These are phyloP conservation scores for Mycocentrospora acerina DNA, from an alignment of 2,329 filamentous ascomycete genomes.

Conservation along the genomic window DNA sequence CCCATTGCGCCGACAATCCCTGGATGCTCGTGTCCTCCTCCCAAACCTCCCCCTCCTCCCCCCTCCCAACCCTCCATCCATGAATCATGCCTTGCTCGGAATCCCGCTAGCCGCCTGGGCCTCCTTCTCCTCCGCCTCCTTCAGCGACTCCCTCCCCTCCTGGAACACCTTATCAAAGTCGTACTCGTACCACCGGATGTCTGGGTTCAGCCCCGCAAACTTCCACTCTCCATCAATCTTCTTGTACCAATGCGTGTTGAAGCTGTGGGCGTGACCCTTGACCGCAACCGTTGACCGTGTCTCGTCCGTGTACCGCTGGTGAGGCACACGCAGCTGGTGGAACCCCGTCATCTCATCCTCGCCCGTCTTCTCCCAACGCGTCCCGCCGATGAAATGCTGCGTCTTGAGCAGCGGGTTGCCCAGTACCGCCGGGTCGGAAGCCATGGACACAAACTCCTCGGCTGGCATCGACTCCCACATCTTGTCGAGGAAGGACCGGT, in stretches of 20 bases:
- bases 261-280: constrained; percentile 60
- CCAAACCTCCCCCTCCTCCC: too few species aligned
- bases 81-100: constrained; percentile 17
- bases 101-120: constrained; percentile 41
- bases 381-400: constrained; percentile 59
- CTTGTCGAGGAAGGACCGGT: constrained; percentile 59
- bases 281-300: constrained; percentile 49
- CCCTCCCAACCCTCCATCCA: not conserved
- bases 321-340: constrained; percentile 61
- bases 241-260: constrained; percentile 57
- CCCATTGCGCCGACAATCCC: too few species aligned
- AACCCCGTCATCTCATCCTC: constrained; percentile 54
- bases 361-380: constrained; percentile 53
- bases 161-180: constrained; percentile 59
- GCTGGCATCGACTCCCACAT: constrained; percentile 59
- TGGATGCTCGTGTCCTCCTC: too few species aligned
- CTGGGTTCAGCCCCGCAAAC: constrained; percentile 57
- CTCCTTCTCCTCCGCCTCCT: constrained; percentile 39
- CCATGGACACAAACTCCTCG: constrained; percentile 56
- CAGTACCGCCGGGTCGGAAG: constrained; percentile 54
- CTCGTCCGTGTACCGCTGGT: constrained; percentile 57
- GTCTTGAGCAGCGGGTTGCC: constrained; percentile 57
- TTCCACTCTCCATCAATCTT: constrained; percentile 61
- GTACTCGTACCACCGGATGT: constrained; percentile 58
- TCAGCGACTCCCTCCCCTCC: constrained; percentile 49